These are phyloP conservation scores for Ophiostoma fasciatum DNA, from an alignment of 2,329 filamentous ascomycete species.

Conservation along the genomic window DNA sequence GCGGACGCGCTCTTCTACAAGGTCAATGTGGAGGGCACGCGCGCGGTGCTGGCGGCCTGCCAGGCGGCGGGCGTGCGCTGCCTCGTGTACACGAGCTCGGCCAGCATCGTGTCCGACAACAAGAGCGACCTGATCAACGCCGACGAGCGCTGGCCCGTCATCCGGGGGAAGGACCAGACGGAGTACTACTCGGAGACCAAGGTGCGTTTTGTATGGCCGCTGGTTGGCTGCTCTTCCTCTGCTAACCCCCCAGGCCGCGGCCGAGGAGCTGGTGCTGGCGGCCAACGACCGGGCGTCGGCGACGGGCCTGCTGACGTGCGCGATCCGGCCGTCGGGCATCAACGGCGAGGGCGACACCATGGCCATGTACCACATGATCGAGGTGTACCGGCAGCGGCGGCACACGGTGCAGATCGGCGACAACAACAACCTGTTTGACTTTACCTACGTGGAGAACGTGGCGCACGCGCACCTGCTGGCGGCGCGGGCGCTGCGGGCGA, in stretches of 20 bases:
- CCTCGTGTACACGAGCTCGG: slow-evolving; percentile 83
- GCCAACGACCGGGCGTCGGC: slow-evolving; percentile 38
- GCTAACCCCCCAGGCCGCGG: slow-evolving; percentile 43
- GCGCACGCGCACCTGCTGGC: slow-evolving; percentile 74
- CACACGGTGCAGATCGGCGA: slow-evolving; percentile 69
- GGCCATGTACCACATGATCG: slow-evolving; percentile 57
- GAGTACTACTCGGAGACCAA: slow-evolving; percentile 90
- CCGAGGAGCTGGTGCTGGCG: slow-evolving; percentile 65
- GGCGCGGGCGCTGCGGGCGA: slow-evolving; percentile 53
- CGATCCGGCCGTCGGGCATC: slow-evolving; percentile 77
- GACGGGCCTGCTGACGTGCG: slow-evolving; percentile 54
- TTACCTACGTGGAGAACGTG: slow-evolving; percentile 49
- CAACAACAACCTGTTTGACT: slow-evolving; percentile 48
- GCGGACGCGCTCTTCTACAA: slow-evolving; percentile 52
- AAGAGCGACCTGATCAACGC: slow-evolving; percentile 65
- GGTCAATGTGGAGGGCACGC: slow-evolving; percentile 82
- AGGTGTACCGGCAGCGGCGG: slow-evolving; percentile 51
- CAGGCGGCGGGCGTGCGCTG: slow-evolving; percentile 56
- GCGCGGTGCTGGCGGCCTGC: slow-evolving; percentile 60
- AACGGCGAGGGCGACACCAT: slow-evolving; percentile 82
- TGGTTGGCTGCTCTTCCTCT: too few relatives aligned
- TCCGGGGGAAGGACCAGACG: slow-evolving; percentile 53
- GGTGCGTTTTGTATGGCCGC: slow-evolving; percentile 31
- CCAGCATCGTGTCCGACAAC: slow-evolving; percentile 77
- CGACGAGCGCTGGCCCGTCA: slow-evolving; percentile 67